Evolutionary conservation across 495 filamentous ascomycete genomes (phyloP).

Genomic region (Penicillium atrosanguineum): DNA sequence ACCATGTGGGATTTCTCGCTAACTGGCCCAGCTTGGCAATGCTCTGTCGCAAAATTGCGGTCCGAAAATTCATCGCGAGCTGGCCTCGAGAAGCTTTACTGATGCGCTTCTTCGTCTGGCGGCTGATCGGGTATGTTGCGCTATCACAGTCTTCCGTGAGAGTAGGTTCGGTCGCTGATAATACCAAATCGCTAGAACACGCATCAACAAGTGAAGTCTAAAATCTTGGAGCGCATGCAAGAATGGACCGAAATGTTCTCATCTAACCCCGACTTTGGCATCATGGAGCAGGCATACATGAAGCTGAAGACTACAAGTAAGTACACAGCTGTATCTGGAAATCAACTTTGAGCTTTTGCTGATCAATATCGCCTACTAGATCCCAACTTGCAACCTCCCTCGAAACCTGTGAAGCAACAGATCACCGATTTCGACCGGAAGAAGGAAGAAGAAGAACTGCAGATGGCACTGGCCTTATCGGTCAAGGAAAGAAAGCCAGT

Average conservation of each 20-base stretch:
- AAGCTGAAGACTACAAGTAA: constrained; percentile 76
- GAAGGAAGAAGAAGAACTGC: constrained; percentile 96
- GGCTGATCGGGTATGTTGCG: constrained; percentile 65
- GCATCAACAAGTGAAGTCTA: constrained; percentile 92
- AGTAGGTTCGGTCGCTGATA: background rate
- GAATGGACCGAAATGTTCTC: constrained; percentile 96
- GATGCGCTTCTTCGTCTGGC: constrained; percentile 90
- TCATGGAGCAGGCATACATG: constrained; percentile 95
- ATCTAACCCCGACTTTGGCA: constrained; percentile 85
- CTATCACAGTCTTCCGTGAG: background rate
- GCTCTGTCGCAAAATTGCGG: constrained; percentile 95
- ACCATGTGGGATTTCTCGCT: background rate
- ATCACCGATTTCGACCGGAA: constrained; percentile 88
- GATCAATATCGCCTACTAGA: constrained; percentile 47
- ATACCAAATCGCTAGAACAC: constrained; percentile 62
- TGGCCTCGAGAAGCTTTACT: constrained; percentile 92
- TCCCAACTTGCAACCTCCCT: constrained; percentile 87
- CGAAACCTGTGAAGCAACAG: constrained; percentile 84
- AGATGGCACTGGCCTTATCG: constrained; percentile 90
- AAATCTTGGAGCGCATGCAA: constrained; percentile 93
- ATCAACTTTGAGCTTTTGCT: background rate
- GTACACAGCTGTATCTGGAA: constrained; percentile 5
- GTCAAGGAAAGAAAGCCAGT: constrained; percentile 68
- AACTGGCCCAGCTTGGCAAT: constrained; percentile 66
- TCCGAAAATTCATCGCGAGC: constrained; percentile 83